Evolutionary conservation across 768 basidiomycete species (phyloP), one percentile per base, ranked within the genome.

Genomic region (Suillus plorans): DNA sequence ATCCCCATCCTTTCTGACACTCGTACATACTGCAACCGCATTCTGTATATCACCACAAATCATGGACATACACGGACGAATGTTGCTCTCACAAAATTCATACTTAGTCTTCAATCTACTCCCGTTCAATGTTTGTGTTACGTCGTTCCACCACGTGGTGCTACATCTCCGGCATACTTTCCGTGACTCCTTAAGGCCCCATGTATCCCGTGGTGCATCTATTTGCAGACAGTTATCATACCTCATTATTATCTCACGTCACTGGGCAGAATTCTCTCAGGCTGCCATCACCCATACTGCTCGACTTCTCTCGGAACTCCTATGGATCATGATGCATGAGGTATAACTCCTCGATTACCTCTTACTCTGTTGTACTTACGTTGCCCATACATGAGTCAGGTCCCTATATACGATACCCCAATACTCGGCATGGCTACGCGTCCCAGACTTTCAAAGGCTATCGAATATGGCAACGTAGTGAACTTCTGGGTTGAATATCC

Each of bases 401-500:
- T 60, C 60, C 68, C 69, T 18, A 65, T 74, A 62, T 73, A 79
- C 79, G 76, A 81, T 67, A 77, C 78, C 12, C 80, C 78, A 16
- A 80, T 80, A 61, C 74, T 76, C 62, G 80, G 79, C 63, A 85
- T 86, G 82, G 72, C 78, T 58, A 70, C 78, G 59, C 81, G 81
- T 61, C 84, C 86, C 20, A 77, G 64, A 44, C 81, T 88, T 58
- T 68, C 77, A 13, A 64, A 71, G 41, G 76, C 85, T 18, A 79
- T 76, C 4, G 82, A 87, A 72, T 88, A 85, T 68, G 89, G 88
- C 39, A 83, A 82, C 69, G 76, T 79, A 31, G 73, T 77, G 4
- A 81, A 79, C 14, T 89, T 87, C 73, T 89, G 88, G 89, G 84
- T 87, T 34, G 89, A 90, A 73, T 89, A 88, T 70, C 86, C 88